Evolutionary conservation across 768 basidiomycete species (phyloP).

Genomic region (Lactifluus pinguis): DNA sequence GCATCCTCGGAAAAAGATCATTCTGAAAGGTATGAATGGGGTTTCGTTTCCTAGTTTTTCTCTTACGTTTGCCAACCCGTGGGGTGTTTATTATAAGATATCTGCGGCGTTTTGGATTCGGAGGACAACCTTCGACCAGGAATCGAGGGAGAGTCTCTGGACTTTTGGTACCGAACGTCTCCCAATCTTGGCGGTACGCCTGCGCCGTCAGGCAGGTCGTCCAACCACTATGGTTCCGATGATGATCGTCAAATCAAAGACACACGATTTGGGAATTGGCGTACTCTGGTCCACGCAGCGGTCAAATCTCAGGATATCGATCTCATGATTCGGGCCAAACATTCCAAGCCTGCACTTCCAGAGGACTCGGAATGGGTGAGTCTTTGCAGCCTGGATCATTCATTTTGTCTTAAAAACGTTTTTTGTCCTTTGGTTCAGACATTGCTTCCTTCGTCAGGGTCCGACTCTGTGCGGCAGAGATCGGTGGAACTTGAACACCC

Average conservation of each 20-base stretch:
- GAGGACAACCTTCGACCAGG: too few species aligned
- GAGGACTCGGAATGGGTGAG: not conserved
- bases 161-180: not conserved
- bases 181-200: not conserved
- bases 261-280: not conserved
- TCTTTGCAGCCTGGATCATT: not conserved
- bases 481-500: not conserved
- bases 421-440: not conserved
- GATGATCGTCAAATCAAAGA: not conserved
- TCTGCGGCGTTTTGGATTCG: too few species aligned
- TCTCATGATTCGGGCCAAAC: not conserved
- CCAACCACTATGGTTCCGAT: not conserved
- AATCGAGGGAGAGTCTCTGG: too few species aligned
- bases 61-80: too few species aligned
- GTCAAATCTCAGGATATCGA: not conserved
- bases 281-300: not conserved
- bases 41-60: too few species aligned
- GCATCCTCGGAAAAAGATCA: not conserved
- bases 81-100: too few species aligned
- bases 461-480: not conserved
- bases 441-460: not conserved
- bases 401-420: too few species aligned
- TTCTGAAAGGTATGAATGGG: constrained; percentile 1
- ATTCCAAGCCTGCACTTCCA: not conserved
- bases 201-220: not conserved